A percentile compares a stretch with the other conserved stretches of the same genome.
These are phyloP conservation scores for Neoboletus brunneissimus DNA, from an alignment of 768 basidiomycete genomes.

Conservation along the genomic window DNA sequence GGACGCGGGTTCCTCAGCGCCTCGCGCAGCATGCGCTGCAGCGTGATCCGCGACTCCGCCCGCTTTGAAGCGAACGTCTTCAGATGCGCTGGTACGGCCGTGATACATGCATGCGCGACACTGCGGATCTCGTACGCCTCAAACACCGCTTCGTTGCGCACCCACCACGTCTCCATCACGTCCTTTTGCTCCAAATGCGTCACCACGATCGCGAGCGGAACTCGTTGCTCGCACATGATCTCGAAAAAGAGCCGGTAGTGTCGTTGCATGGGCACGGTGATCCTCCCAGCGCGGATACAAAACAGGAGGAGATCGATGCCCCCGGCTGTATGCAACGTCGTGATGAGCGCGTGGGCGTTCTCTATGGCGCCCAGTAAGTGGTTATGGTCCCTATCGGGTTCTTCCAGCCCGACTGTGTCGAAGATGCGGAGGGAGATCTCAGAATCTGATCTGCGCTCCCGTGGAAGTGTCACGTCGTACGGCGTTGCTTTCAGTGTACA, in stretches of 20 bases:
- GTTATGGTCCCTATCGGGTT: neutral
- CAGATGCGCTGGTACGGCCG: neutral
- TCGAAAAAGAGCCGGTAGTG: neutral
- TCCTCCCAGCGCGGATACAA: neutral
- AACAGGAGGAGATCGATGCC: neutral
- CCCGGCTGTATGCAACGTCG: neutral
- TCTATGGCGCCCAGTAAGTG: neutral
- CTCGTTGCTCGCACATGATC: neutral
- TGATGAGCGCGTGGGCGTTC: neutral
- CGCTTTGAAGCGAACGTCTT: neutral
- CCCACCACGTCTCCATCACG: neutral
- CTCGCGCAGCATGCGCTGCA: neutral
- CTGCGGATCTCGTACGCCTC: neutral
- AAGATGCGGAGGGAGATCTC: neutral
- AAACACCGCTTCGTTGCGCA: neutral
- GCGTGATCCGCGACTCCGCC: neutral
- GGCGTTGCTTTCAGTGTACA: neutral
- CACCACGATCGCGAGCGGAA: neutral
- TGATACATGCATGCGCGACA: neutral
- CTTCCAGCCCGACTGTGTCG: constrained; percentile 1
- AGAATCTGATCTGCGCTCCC: neutral
- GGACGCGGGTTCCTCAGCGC: neutral
- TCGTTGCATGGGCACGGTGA: neutral
- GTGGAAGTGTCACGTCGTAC: neutral
- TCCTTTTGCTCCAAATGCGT: neutral